Base-by-base conservation (phyloP, 768 basidiomycete genomes). In the Grammothele lineata region DNA sequence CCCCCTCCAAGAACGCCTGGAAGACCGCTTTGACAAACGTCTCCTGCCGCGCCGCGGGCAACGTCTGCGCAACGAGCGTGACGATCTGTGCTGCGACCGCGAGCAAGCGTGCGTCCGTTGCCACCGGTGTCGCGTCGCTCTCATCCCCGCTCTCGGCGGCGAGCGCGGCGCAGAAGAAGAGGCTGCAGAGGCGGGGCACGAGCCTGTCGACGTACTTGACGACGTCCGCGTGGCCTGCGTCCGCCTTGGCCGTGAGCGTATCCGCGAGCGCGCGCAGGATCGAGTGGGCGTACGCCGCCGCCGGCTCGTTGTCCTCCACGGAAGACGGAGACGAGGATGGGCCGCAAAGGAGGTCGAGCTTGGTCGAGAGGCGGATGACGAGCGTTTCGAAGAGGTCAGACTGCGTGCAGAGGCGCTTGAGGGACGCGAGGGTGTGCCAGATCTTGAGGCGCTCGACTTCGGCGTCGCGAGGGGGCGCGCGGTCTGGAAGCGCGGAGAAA, bases 281-380 rank as follows among this genome's bases (percentile, higher is more conserved):
- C 24, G 92, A 81, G 66, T 92, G 90, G 1, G 81, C 83, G 61
- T 95, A 98, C 10, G 92, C 87, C 0, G 88, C 81, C n/a, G 65
- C 68, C 11, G 81, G 75, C 61, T 93, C 87, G 2, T 56, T 30
- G 27, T 81, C 79, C 5, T 61, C 61, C 4, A 50, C 62, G 10
- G 64, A 48, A 5, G 70, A 59, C 1, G 30, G 4, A 12, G 40
- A 5, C n/a, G 40, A 24, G 0, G 59, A 49, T 5, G 68, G 54
- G 37, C 74, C 62, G 53, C 81, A 82, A n/a, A 87, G 63, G 0
- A 85, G 58, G 40, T 90, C 86, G 24, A 98, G 70, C 63, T 91
- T 90, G 3, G 85, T 78, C 2, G 73, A 77, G 19, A 96, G 70
- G 15, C 89, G 81, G 38, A 91, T 74, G 43, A 91, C 80, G 22